Conservation (phyloP, 2,329 filamentous ascomycete species). For the Trichoderma sp. region DNA sequence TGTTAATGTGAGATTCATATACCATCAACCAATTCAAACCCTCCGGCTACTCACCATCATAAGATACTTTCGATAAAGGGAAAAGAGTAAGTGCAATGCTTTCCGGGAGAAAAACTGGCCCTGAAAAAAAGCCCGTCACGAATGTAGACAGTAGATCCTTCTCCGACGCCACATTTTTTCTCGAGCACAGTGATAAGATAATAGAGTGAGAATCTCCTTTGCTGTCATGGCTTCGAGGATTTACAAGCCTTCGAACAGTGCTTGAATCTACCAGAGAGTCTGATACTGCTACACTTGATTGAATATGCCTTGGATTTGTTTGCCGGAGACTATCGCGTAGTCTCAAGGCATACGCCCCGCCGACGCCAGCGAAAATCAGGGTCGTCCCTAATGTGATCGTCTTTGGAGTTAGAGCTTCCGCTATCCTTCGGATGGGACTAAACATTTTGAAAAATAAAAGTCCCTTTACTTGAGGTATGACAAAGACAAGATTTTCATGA, state of each 20-base stretch:
- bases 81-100: background rate
- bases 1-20: background rate
- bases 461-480: too few species aligned
- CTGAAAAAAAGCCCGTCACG: background rate
- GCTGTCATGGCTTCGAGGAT: background rate
- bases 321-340: background rate
- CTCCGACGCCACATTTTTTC: background rate
- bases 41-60: background rate
- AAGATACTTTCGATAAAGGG: background rate
- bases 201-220: background rate
- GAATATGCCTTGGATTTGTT: background rate
- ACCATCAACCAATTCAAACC: background rate
- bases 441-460: background rate
- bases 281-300: background rate
- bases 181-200: background rate
- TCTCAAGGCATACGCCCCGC: background rate
- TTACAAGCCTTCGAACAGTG: background rate
- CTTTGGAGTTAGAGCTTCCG: background rate
- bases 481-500: background rate
- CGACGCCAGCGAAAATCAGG: background rate
- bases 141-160: background rate
- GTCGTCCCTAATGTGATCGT: background rate
- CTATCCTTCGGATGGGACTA: background rate
- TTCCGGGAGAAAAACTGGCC: conserved; percentile 6
- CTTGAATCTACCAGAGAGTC: background rate